phyloP scores from a whole-genome alignment of 345 rosid genomes.

The Toxicodendron radicans region DNA sequence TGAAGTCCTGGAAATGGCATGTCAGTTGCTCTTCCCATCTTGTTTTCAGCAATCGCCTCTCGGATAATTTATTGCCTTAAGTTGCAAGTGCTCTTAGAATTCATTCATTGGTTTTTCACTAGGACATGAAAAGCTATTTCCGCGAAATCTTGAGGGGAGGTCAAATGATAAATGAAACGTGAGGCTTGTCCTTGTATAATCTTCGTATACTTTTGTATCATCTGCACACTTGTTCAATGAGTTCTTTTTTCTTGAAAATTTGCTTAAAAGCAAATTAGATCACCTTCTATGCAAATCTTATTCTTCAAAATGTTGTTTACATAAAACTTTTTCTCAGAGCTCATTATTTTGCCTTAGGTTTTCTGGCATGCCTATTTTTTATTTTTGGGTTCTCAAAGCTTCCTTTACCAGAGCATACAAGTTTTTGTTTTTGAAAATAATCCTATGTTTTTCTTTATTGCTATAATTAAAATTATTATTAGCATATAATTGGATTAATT shows the following conservation, averaged over 20 bases:
- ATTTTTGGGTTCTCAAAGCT: too few relatives aligned
- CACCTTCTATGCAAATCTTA: not conserved
- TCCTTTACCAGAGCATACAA: not conserved
- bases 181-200: constrained; percentile 29
- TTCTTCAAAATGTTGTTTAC: not conserved
- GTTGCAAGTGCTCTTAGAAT: constrained; percentile 13
- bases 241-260: constrained; percentile 7
- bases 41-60: not conserved
- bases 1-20: constrained; percentile 31
- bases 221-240: constrained; percentile 16
- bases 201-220: constrained; percentile 21
- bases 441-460: not conserved
- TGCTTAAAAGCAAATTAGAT: not conserved
- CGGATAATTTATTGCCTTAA: not conserved
- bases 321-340: not conserved
- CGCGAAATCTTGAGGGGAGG: constrained; percentile 7
- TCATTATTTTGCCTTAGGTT: too few relatives aligned
- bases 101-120: not conserved
- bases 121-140: constrained; percentile 7
- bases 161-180: constrained; percentile 5
- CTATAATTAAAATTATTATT: too few relatives aligned
- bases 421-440: too few relatives aligned
- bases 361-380: too few relatives aligned
- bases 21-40: constrained; percentile 9
- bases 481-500: not conserved